Percentiles rank a stretch among this genome's conserved stretches.
These are phyloP conservation scores for Cercospora canescens DNA, from an alignment of 2,329 filamentous ascomycete species.

Conservation along the genomic window DNA sequence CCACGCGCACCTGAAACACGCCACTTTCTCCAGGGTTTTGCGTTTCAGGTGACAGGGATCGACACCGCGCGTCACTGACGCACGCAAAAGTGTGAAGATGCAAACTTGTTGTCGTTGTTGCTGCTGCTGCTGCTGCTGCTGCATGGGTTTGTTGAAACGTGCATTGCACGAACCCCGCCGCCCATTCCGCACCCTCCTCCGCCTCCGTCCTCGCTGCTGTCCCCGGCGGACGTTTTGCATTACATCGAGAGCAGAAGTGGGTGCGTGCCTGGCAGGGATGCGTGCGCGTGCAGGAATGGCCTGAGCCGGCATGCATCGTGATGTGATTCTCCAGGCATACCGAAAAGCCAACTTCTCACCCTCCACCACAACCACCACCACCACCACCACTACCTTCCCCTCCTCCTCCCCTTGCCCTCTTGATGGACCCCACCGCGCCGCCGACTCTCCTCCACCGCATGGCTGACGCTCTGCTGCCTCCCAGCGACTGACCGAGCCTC, in stretches of 20 bases:
- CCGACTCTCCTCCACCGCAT: constrained; percentile 1
- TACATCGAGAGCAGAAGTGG: background rate
- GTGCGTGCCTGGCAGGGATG: constrained; percentile 8
- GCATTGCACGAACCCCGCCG: background rate
- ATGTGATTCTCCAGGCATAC: constrained; percentile 1
- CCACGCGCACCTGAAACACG: constrained; percentile 7
- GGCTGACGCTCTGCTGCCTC: constrained; percentile 2
- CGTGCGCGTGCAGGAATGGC: constrained; percentile 2
- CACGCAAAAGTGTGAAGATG: background rate
- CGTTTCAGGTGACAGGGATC: constrained; percentile 9
- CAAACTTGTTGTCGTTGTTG: background rate
- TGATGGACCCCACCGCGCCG: background rate
- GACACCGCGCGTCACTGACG: constrained; percentile 2
- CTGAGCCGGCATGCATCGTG: constrained; percentile 5
- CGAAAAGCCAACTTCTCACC: background rate
- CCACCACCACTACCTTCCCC: too few relatives aligned
- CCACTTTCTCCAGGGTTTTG: constrained; percentile 2
- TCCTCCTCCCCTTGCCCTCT: background rate
- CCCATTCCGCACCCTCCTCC: background rate
- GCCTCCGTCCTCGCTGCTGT: background rate
- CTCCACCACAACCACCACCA: too few relatives aligned
- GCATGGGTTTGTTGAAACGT: too few relatives aligned
- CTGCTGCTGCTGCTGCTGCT: background rate
- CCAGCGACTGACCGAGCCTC: background rate
- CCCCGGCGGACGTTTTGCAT: background rate